A percentile compares a stretch with the other conserved stretches of the same genome.
These are phyloP conservation scores for Wilcoxina mikolae DNA, from an alignment of 495 filamentous ascomycete species.

Conservation along the genomic window DNA sequence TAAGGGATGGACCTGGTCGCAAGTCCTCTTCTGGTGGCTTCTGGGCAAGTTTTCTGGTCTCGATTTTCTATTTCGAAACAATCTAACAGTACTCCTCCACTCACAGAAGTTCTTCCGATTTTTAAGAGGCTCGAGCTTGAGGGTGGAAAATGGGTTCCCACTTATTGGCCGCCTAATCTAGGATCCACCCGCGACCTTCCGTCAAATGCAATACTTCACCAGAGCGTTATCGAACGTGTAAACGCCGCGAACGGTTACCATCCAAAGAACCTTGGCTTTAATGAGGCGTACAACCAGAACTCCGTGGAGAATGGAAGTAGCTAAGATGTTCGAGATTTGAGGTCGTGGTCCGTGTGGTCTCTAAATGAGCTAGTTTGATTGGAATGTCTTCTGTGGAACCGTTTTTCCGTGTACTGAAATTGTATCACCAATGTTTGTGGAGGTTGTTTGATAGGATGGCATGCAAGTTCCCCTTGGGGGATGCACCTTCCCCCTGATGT, in stretches of 20 bases:
- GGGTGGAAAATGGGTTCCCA: constrained; percentile 26
- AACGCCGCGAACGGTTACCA: neutral
- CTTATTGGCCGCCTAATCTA: constrained; percentile 15
- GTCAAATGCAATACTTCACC: constrained; percentile 15
- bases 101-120: constrained; percentile 30
- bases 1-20: constrained; percentile 18
- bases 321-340: no score
- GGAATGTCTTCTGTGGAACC: no score
- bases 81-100: constrained; percentile 2
- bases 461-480: no score
- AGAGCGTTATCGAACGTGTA: constrained; percentile 6
- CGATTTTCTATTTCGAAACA: neutral
- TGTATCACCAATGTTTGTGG: no score
- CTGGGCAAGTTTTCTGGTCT: constrained; percentile 20
- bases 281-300: neutral
- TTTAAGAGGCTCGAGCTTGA: constrained; percentile 29
- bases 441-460: no score
- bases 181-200: constrained; percentile 13
- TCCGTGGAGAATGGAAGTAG: neutral
- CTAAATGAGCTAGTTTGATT: no score
- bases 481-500: no score
- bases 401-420: no score
- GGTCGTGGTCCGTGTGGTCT: no score
- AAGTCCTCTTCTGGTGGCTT: constrained; percentile 29
- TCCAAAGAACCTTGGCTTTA: neutral